phyloP scores from a whole-genome alignment of 345 rosid species.

The Citrus glauca region DNA sequence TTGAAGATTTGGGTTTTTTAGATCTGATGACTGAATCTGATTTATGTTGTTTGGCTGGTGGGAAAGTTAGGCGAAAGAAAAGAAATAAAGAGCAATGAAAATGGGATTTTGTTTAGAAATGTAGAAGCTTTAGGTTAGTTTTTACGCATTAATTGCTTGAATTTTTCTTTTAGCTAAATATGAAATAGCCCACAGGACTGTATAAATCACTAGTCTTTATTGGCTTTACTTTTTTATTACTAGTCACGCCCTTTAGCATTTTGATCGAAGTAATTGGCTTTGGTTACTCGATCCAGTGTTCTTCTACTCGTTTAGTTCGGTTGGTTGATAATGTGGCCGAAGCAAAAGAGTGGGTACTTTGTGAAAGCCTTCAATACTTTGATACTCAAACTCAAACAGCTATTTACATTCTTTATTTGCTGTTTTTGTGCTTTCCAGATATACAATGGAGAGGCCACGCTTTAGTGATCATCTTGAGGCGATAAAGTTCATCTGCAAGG shows the following conservation, averaged over 20 bases:
- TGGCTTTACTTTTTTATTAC: neutral
- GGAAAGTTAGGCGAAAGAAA: conserved; percentile 1
- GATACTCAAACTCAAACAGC: neutral
- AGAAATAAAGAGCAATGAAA: neutral
- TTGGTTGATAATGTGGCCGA: neutral
- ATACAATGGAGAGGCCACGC: conserved; percentile 92
- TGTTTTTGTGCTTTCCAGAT: conserved; percentile 35
- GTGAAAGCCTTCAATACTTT: neutral
- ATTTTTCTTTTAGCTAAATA: neutral
- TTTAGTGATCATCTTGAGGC: conserved; percentile 93
- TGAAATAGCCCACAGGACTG: neutral
- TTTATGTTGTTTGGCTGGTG: conserved; percentile 17
- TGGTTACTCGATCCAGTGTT: too few relatives aligned
- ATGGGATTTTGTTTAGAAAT: neutral
- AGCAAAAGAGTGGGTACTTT: neutral
- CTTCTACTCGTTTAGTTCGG: neutral
- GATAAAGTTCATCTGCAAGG: conserved; percentile 97
- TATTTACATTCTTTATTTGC: neutral
- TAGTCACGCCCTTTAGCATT: neutral
- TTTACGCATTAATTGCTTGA: neutral
- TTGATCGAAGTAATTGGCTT: neutral
- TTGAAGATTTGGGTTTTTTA: neutral
- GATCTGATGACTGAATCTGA: neutral
- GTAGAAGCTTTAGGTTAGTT: neutral
- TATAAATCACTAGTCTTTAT: neutral